Percentiles rank a stretch among this genome's conserved stretches.
Evolutionary conservation across 768 basidiomycete species (phyloP).

Genomic region (Tylopilus felleus): DNA sequence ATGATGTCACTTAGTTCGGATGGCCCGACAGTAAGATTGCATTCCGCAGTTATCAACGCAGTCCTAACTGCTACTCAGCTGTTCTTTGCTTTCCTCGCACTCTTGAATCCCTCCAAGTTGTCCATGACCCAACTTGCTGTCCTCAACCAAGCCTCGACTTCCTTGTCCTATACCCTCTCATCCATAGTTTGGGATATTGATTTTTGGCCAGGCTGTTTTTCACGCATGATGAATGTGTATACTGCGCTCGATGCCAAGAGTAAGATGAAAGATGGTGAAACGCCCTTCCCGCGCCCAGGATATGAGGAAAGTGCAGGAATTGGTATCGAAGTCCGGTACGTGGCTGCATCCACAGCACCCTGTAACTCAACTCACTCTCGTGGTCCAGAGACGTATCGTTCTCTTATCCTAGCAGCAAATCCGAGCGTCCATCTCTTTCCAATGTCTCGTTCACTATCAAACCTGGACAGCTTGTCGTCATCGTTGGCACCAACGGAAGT

Average conservation of each 20-base stretch:
- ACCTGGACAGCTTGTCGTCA: conserved; percentile 33
- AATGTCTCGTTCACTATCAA: conserved; percentile 30
- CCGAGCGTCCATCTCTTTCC: conserved; percentile 22
- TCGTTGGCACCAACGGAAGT: conserved; percentile 35
- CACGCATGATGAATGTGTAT: conserved; percentile 25
- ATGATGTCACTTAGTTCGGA: conserved; percentile 14
- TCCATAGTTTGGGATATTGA: conserved; percentile 5
- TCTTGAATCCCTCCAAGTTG: conserved; percentile 23
- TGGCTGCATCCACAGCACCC: not conserved
- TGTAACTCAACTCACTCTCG: not conserved
- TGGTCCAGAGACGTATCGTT: conserved; percentile 37
- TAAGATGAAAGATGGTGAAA: conserved; percentile 26
- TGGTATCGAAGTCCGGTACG: conserved; percentile 20
- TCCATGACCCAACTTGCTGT: conserved; percentile 32
- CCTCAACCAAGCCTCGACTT: conserved; percentile 24
- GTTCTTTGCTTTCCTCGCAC: conserved; percentile 19
- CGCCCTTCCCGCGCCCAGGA: conserved; percentile 16
- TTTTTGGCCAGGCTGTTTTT: conserved; percentile 21
- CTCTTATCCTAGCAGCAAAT: conserved; percentile 44
- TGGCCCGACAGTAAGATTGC: conserved; percentile 13
- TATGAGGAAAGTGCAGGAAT: conserved; percentile 12
- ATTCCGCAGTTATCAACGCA: not conserved
- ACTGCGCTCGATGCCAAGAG: conserved; percentile 15
- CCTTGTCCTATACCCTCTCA: conserved; percentile 23
- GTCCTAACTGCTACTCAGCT: conserved; percentile 9